These are phyloP conservation scores for Hypoxylon trugodes DNA, from an alignment of 495 filamentous ascomycete genomes.

Conservation along the genomic window DNA sequence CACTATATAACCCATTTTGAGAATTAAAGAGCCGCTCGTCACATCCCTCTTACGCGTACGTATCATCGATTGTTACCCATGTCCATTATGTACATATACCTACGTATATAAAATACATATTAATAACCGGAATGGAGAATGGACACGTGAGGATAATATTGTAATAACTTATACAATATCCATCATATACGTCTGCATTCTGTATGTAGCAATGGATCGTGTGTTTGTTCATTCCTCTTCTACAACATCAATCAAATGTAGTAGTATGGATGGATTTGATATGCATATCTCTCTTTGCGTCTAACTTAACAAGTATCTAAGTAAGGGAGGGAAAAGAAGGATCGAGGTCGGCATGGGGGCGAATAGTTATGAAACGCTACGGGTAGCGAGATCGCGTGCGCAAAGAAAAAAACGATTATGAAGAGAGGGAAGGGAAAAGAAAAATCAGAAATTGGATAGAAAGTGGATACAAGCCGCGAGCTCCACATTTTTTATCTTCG, in stretches of 20 bases:
- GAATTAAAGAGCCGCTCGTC: constrained; percentile 31
- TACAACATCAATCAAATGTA: neutral
- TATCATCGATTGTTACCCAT: constrained; percentile 2
- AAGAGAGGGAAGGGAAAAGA: constrained; percentile 1
- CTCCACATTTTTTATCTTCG: constrained; percentile 8
- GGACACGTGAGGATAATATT: constrained; percentile 28
- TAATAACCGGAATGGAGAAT: constrained; percentile 29
- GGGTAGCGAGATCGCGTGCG: constrained; percentile 24
- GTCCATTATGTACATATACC: neutral
- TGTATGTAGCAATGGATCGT: neutral
- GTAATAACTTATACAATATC: neutral
- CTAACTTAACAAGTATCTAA: constrained; percentile 2
- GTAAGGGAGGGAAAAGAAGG: constrained; percentile 6
- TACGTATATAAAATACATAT: too few relatives aligned
- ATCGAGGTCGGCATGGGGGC: neutral
- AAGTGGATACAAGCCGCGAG: constrained; percentile 15
- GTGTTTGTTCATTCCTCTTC: neutral
- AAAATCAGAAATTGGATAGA: neutral
- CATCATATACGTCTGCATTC: neutral
- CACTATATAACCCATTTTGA: constrained; percentile 2
- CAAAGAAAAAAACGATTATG: neutral
- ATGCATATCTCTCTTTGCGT: constrained; percentile 25
- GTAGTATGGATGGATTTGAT: constrained; percentile 13
- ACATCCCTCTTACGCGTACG: constrained; percentile 7
- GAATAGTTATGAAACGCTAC: constrained; percentile 16